Base-by-base conservation (phyloP, 148 eudicot species). In the Vaccinium myrtillus region DNA sequence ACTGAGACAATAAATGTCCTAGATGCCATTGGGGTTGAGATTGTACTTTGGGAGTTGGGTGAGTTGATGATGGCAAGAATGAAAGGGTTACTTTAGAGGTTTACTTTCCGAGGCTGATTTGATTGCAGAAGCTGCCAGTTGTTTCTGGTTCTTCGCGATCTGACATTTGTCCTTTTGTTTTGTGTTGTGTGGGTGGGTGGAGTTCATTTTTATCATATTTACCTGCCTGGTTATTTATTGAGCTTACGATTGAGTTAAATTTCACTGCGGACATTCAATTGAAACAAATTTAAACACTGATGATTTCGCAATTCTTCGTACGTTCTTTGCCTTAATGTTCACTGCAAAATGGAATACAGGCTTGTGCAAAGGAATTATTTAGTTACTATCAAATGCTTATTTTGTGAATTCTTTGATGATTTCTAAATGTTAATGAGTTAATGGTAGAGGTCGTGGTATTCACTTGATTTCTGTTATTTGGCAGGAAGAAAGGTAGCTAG, bases 401-500 rank as follows among this genome's bases (percentile, higher is more conserved):
- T 80, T 19, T 10, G 21, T 36, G 9, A 19, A 75, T 73, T 83
- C 16, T 30, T 54, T 75, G 30, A 58, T 5, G 6, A 61, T 1
- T 65, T 58, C 21, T n/a, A 53, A 53, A n/a, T 32, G 32, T 51
- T 19, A 58, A 56, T 55, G 15, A 43, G 23, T 5, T 3, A 25
- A 48, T 32, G 21, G 55, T 32, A 39, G 46, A 79, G 43, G 14
- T 23, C 27, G 16, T 73, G 53, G 23, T 71, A 56, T 82, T 79
- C 58, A 53, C 55, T 83, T 81, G 78, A 27, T 15, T 75, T 69
- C 51, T 79, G 32, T 55, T 36, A 30, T 76, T 86, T 81, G 84
- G 86, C 91, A 97, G 98, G 99, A 76, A 93, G 84, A 90, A 95
- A 84, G 87, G 89, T 95, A 63, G 91, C 98, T 80, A 83, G 77